Percentiles rank a stretch among this genome's conserved stretches.
phyloP scores from a whole-genome alignment of 2,329 filamentous ascomycete genomes.

The Verruconis gallopava region DNA sequence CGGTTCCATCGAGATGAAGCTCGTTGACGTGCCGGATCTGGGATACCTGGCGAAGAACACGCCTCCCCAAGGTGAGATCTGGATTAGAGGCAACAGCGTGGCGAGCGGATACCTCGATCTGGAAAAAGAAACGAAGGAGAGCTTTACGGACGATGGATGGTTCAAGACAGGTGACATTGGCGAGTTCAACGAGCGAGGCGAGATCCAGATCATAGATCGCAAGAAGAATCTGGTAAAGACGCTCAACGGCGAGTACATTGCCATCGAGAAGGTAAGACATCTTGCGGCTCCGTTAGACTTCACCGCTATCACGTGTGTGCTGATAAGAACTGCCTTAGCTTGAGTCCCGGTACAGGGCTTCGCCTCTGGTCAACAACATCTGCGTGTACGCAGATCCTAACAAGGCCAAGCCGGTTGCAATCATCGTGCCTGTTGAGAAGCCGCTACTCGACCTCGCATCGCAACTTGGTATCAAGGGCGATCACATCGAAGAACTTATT shows the following conservation, averaged over 20 bases:
- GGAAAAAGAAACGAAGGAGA: slow-evolving; percentile 66
- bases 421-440: slow-evolving; percentile 53
- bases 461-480: slow-evolving; percentile 49
- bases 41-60: slow-evolving; percentile 64
- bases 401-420: slow-evolving; percentile 66
- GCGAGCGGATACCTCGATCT: slow-evolving; percentile 72
- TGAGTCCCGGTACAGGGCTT: slow-evolving; percentile 77
- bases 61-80: slow-evolving; percentile 84
- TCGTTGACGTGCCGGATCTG: slow-evolving; percentile 82
- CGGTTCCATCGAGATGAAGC: slow-evolving; percentile 71
- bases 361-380: slow-evolving; percentile 68
- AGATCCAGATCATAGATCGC: slow-evolving; percentile 80
- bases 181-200: slow-evolving; percentile 68
- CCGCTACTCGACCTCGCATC: slow-evolving; percentile 43
- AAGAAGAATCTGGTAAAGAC: slow-evolving; percentile 99
- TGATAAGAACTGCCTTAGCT: slow-evolving; percentile 37
- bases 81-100: slow-evolving; percentile 67
- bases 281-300: neutral
- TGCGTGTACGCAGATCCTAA: slow-evolving; percentile 72
- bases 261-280: slow-evolving; percentile 56
- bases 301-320: neutral
- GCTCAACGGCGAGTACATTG: slow-evolving; percentile 89
- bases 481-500: slow-evolving; percentile 54
- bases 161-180: slow-evolving; percentile 96
- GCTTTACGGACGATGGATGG: slow-evolving; percentile 77